Conservation (phyloP, 2,329 filamentous ascomycete genomes). For the Xylariales sp. region DNA sequence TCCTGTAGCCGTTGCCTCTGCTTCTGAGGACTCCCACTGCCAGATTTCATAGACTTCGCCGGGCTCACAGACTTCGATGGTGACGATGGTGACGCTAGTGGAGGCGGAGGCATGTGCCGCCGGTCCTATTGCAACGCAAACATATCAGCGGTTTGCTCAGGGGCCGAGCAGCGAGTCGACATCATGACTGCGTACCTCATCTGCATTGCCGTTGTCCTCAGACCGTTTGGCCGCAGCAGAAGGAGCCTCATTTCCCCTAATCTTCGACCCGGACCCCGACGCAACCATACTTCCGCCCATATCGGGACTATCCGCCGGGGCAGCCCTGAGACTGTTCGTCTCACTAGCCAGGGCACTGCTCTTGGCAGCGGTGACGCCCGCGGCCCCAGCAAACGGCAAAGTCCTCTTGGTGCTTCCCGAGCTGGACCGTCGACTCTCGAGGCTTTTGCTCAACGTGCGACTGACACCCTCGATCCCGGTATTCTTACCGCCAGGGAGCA, state of each 20-base stretch:
- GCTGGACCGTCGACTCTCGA: constrained; percentile 88
- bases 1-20: constrained; percentile 26
- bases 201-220: constrained; percentile 19
- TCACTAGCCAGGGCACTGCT: constrained; percentile 52
- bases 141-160: constrained; percentile 20
- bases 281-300: constrained; percentile 2
- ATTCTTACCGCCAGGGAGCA: constrained; percentile 29
- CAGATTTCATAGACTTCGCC: neutral
- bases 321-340: constrained; percentile 53
- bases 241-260: constrained; percentile 13
- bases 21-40: neutral
- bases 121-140: constrained; percentile 4
- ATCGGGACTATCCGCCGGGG: constrained; percentile 29
- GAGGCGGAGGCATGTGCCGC: constrained; percentile 7
- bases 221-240: constrained; percentile 13
- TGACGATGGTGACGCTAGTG: neutral
- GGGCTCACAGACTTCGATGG: constrained; percentile 4
- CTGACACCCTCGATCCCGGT: constrained; percentile 67
- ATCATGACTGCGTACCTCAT: constrained; percentile 47
- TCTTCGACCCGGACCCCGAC: constrained; percentile 1
- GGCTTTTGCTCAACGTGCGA: constrained; percentile 76
- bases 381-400: constrained; percentile 45
- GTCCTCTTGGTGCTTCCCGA: constrained; percentile 65
- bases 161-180: constrained; percentile 49
- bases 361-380: constrained; percentile 33